phyloP scores from a whole-genome alignment of 2,329 filamentous ascomycete species.

The Fusarium torreyae region DNA sequence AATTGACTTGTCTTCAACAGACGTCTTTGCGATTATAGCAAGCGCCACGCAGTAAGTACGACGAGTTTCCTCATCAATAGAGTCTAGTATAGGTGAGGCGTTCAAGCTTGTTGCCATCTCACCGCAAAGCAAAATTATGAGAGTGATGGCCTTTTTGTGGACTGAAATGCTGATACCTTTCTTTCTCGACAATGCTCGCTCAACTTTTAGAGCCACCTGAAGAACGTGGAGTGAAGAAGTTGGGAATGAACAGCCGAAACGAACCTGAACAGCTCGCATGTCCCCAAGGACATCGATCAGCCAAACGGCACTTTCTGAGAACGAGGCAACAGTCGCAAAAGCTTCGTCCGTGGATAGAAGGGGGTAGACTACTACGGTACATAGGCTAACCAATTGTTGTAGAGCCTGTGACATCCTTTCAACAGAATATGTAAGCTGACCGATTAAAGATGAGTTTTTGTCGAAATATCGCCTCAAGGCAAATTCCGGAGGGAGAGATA shows the following conservation, averaged over 20 bases:
- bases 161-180: conserved; percentile 41
- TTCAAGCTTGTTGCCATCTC: conserved; percentile 57
- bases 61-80: conserved; percentile 50
- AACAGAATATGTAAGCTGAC: conserved; percentile 59
- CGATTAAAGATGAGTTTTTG: conserved; percentile 39
- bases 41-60: conserved; percentile 58
- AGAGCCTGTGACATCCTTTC: conserved; percentile 60
- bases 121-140: conserved; percentile 60
- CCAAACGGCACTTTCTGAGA: conserved; percentile 63
- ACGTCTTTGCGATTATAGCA: conserved; percentile 56
- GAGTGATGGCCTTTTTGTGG: conserved; percentile 56
- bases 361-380: conserved; percentile 61
- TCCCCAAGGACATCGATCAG: conserved; percentile 65
- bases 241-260: conserved; percentile 54
- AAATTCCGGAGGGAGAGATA: conserved; percentile 58
- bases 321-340: conserved; percentile 53
- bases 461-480: conserved; percentile 57
- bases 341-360: conserved; percentile 54
- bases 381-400: conserved; percentile 62
- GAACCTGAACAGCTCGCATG: conserved; percentile 58
- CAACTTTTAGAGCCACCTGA: conserved; percentile 56
- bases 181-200: conserved; percentile 41
- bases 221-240: conserved; percentile 56
- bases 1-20: conserved; percentile 53
- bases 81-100: conserved; percentile 51